These are phyloP conservation scores for Piper longum DNA, from an alignment of 164 flowering plant genomes.

Conservation along the genomic window DNA sequence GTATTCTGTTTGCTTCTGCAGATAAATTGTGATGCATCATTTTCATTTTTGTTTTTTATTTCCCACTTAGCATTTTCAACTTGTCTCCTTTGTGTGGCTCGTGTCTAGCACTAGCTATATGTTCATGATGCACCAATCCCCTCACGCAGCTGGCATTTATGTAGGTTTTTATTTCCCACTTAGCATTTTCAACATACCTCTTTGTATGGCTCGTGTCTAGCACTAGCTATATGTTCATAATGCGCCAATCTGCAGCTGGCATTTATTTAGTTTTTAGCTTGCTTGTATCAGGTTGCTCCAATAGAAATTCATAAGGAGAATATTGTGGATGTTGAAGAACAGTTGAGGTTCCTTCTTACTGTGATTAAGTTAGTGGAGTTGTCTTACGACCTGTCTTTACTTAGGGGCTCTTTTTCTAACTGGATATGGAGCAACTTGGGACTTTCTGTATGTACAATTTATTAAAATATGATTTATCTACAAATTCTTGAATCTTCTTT, in stretches of 20 bases:
- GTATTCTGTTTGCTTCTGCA: too few relatives aligned
- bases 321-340: conserved; percentile 63
- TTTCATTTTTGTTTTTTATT: too few relatives aligned
- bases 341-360: conserved; percentile 62
- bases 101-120: too few relatives aligned
- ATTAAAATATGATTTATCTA: not conserved
- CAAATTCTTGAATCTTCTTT: not conserved
- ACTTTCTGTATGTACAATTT: conserved; percentile 32
- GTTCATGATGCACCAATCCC: too few relatives aligned
- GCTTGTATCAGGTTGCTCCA: conserved; percentile 65
- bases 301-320: conserved; percentile 56
- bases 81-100: too few relatives aligned
- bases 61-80: too few relatives aligned
- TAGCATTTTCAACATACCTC: not conserved
- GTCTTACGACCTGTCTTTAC: conserved; percentile 32
- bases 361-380: conserved; percentile 42
- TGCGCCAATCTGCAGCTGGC: not conserved
- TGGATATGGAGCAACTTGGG: conserved; percentile 74
- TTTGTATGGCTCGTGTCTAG: too few relatives aligned
- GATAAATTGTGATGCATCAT: too few relatives aligned
- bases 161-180: too few relatives aligned
- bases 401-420: conserved; percentile 61
- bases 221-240: too few relatives aligned
- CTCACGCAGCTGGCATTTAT: too few relatives aligned
- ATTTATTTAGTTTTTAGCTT: not conserved